Percentiles rank a stretch among this genome's conserved stretches.
Conservation (phyloP, 805 yeast genomes). For the Metschnikowia gruessii region DNA sequence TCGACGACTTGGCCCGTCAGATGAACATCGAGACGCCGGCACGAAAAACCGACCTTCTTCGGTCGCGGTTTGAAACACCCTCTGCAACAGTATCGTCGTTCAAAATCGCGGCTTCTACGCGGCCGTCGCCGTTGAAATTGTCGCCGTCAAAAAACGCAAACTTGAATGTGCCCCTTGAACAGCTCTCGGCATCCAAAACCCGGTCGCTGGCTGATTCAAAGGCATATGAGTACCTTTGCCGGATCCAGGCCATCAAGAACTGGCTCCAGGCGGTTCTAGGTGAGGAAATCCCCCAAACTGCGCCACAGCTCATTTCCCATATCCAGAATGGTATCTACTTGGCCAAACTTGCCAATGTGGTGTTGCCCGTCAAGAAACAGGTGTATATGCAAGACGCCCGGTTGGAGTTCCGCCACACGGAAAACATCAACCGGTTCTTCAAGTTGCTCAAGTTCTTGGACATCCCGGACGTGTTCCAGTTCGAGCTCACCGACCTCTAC, state of each 20-base stretch:
- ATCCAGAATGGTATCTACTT: slow-evolving; percentile 81
- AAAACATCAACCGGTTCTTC: slow-evolving; percentile 84
- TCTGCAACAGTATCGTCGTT: slow-evolving; percentile 43
- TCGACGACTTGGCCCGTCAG: slow-evolving; percentile 40
- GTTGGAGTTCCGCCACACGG: slow-evolving; percentile 86
- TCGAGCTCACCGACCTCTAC: slow-evolving; percentile 89
- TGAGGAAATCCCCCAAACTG: slow-evolving; percentile 53
- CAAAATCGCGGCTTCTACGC: slow-evolving; percentile 27
- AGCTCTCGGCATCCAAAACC: background rate
- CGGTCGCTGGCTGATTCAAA: slow-evolving; percentile 24
- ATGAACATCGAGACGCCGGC: slow-evolving; percentile 28
- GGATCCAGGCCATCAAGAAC: slow-evolving; percentile 74
- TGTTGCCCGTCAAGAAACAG: slow-evolving; percentile 62
- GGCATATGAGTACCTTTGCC: slow-evolving; percentile 73
- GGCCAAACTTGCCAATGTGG: slow-evolving; percentile 71
- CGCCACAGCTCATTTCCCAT: slow-evolving; percentile 58
- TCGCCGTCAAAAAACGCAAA: slow-evolving; percentile 11
- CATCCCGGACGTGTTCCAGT: slow-evolving; percentile 83
- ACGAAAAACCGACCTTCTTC: slow-evolving; percentile 27
- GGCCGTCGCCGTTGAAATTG: slow-evolving; percentile 7
- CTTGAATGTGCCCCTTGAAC: slow-evolving; percentile 3
- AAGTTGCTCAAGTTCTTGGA: slow-evolving; percentile 62
- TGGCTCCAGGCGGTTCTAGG: slow-evolving; percentile 70
- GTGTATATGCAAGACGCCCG: slow-evolving; percentile 52
- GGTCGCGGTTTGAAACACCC: slow-evolving; percentile 38